Evolutionary conservation across 208 protist genomes (phyloP), one percentile per base, ranked within the genome.

Genomic region (Trypanosoma scelopori): DNA sequence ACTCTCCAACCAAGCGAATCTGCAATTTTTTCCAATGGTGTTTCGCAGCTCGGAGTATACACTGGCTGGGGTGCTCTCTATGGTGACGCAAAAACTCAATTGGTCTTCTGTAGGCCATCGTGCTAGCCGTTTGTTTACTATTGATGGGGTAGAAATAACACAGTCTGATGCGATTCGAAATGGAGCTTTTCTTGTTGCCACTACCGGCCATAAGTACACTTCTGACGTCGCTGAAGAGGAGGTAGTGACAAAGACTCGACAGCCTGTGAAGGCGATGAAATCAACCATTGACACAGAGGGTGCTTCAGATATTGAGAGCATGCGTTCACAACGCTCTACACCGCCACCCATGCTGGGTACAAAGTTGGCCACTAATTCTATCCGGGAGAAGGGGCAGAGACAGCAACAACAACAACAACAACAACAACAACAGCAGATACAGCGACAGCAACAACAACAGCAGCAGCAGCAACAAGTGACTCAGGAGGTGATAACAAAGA

Each of bases 61-160:
- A 1, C 57, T 96, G 49, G 65, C 76, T 7, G 52, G 64, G 41
- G 43, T 93, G 32, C 72, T 93, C 35, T 70, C 66, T 30, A 55
- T 49, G 25, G 20, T 86, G 16, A 87, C 83, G 23, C 58, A 72
- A 20, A 79, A 58, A 60, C 57, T 95, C 42, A 62, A 69, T 20
- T 93, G 88, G 88, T 3, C 46, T 28, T 42, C n/a, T 45, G 32
- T 41, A 25, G 65, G 79, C 28, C 48, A 59, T 37, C 50, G 46
- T 41, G 85, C 81, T 23, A 78, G 65, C 28, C 74, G 85, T 9
- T 62, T 96, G 41, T 96, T 91, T 75, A 84, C 79, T 1, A 68
- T 64, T 16, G 59, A 75, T 9, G 90, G 90, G 7, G 23, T 57
- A 5, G 90, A 96, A 56, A 65, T 96, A 22, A 81, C 67, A 48